These are phyloP conservation scores for Coriaria nepalensis DNA, from an alignment of 306 rosid species.

Conservation along the genomic window DNA sequence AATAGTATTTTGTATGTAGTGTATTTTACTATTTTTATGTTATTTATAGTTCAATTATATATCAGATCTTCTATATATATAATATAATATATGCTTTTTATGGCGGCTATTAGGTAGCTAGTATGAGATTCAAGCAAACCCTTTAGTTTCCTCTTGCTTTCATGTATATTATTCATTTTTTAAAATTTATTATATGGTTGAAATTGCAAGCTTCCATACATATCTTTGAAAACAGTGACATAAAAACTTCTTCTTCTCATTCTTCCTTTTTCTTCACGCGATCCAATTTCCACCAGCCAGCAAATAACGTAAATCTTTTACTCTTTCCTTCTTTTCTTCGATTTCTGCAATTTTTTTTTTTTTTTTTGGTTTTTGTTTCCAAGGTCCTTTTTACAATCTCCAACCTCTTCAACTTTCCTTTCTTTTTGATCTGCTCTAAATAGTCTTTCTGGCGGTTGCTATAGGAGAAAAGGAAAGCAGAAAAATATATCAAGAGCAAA, in stretches of 20 bases:
- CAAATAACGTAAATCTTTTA: conserved; percentile 6
- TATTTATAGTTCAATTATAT: too few species aligned
- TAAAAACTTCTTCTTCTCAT: conserved; percentile 14
- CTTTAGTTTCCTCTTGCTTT: conserved; percentile 1
- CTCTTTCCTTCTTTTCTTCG: conserved; percentile 1
- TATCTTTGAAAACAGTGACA: conserved; percentile 36
- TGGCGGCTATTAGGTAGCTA: too few species aligned
- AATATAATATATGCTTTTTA: too few species aligned
- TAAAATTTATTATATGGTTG: conserved; percentile 27
- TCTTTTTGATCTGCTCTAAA: neutral
- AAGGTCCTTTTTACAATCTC: conserved; percentile 2
- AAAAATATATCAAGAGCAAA: too few species aligned
- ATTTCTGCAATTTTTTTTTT: conserved; percentile 2
- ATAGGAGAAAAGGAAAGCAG: too few species aligned
- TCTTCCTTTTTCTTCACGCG: conserved; percentile 36
- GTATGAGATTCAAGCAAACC: too few species aligned
- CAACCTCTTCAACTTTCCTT: conserved; percentile 1
- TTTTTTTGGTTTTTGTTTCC: neutral
- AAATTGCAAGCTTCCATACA: conserved; percentile 16
- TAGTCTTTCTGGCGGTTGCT: too few species aligned
- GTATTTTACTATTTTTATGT: too few species aligned
- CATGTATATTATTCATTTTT: conserved; percentile 1
- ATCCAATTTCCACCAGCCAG: conserved; percentile 33
- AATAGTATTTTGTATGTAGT: too few species aligned
- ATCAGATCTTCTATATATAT: too few species aligned